Evolutionary conservation across 148 eudicot genomes (phyloP).

Genomic region (Persicaria tinctoria): DNA sequence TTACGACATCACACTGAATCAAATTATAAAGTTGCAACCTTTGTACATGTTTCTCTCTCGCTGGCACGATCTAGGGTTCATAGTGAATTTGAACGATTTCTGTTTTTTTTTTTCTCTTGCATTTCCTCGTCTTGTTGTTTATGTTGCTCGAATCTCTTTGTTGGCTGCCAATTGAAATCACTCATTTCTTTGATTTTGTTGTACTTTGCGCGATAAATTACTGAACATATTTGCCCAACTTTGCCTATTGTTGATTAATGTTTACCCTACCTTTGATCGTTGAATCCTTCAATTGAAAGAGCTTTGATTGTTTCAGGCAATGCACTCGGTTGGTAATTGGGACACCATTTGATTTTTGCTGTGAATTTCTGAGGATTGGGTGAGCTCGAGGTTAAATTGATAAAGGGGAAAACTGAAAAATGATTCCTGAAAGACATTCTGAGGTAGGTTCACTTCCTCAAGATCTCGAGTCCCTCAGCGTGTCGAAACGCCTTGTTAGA

Average conservation of each 20-base stretch:
- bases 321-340: background rate
- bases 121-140: background rate
- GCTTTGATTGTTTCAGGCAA: background rate
- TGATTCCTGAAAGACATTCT: conserved; percentile 47
- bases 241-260: conserved; percentile 5
- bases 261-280: background rate
- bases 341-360: background rate
- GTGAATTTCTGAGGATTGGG: background rate
- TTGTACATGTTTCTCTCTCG: background rate
- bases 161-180: background rate
- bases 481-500: conserved; percentile 69
- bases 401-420: conserved; percentile 4
- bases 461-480: conserved; percentile 69
- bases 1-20: background rate
- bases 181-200: background rate
- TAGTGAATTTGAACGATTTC: background rate
- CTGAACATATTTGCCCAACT: background rate
- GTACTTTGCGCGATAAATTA: background rate
- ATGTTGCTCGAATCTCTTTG: background rate
- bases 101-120: background rate
- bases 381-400: background rate
- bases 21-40: background rate
- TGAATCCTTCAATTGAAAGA: background rate
- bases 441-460: conserved; percentile 45
- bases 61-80: conserved; percentile 1